Conservation (phyloP, 1,284 basidiomycete genomes). For the Cryptococcus sp. region DNA sequence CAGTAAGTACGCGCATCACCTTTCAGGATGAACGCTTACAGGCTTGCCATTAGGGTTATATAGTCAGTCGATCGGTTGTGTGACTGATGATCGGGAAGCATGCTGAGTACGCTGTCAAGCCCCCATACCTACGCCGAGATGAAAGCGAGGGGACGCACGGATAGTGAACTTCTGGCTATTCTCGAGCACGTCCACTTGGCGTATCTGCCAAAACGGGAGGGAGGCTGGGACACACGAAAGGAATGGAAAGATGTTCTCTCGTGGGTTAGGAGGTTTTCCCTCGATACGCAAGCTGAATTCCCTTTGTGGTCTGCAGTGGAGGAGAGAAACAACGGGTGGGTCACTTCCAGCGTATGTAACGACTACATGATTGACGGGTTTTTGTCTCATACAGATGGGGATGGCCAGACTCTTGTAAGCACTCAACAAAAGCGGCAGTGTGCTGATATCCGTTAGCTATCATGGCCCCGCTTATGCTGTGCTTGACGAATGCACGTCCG, state of each 20-base stretch:
- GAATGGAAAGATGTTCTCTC: conserved; percentile 91
- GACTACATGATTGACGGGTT: not conserved
- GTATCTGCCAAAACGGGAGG: conserved; percentile 84
- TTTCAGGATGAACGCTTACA: conserved; percentile 9
- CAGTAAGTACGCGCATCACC: conserved; percentile 60
- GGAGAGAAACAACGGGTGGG: conserved; percentile 90
- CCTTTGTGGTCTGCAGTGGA: conserved; percentile 60
- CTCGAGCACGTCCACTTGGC: conserved; percentile 78
- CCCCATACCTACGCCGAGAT: conserved; percentile 82
- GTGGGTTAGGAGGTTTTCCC: conserved; percentile 22
- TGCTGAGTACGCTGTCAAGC: conserved; percentile 57
- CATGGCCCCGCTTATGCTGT: conserved; percentile 50
- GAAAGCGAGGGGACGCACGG: conserved; percentile 64
- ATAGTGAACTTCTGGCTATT: conserved; percentile 70
- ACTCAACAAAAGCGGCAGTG: not conserved
- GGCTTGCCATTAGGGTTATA: conserved; percentile 36
- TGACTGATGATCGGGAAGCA: no score
- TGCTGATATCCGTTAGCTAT: conserved; percentile 30
- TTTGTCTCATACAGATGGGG: conserved; percentile 62
- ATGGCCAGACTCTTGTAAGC: conserved; percentile 52
- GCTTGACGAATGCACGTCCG: conserved; percentile 83
- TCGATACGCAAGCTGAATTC: conserved; percentile 16
- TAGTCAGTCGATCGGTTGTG: conserved; percentile 33
- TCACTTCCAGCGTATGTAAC: conserved; percentile 1
- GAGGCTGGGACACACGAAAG: conserved; percentile 84